Evolutionary conservation across 805 yeast species (phyloP).

Genomic region (fission yeast (Schizosaccharomyces pombe)): ASM294v3 CU329670.1:839501-840000

Average conservation of each 20-base stretch:
- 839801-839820: slow-evolving; percentile 52
- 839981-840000: slow-evolving; percentile 95
- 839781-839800: slow-evolving; percentile 37
- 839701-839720: slow-evolving; percentile 50
- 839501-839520: slow-evolving; percentile 18
- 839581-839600: slow-evolving; percentile 76
- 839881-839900: slow-evolving; percentile 88
- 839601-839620: slow-evolving; percentile 77
- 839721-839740: slow-evolving; percentile 50
- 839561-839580: slow-evolving; percentile 71
- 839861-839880: slow-evolving; percentile 64
- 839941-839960: slow-evolving; percentile 60
- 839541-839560: slow-evolving; percentile 65
- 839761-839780: slow-evolving; percentile 60
- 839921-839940: slow-evolving; percentile 61
- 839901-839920: slow-evolving; percentile 76
- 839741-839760: slow-evolving; percentile 41
- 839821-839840: slow-evolving; percentile 59
- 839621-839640: slow-evolving; percentile 65
- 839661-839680: slow-evolving; percentile 39
- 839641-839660: slow-evolving; percentile 80
- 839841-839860: slow-evolving; percentile 73
- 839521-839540: slow-evolving; percentile 45
- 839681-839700: slow-evolving; percentile 65
- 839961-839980: slow-evolving; percentile 86